Conservation (phyloP, 345 rosid genomes). For the Acer yangbiense region DNA sequence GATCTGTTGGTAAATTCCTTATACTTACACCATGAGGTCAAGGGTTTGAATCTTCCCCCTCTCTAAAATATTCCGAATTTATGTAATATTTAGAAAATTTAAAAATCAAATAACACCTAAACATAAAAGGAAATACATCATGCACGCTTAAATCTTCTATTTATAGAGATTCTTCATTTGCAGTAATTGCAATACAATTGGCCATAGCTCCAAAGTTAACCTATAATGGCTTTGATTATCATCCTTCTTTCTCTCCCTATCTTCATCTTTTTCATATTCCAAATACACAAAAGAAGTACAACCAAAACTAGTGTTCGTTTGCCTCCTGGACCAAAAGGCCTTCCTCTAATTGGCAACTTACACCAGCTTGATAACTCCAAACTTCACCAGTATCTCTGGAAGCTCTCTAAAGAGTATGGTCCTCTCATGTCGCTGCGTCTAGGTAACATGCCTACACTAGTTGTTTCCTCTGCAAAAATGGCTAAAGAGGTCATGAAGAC, state of each 20-base stretch:
- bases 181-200: no score
- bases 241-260: conserved; percentile 12
- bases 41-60: no score
- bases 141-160: no score
- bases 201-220: no score
- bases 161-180: no score
- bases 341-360: conserved; percentile 55
- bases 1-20: no score
- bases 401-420: conserved; percentile 51
- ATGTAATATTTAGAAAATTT: no score
- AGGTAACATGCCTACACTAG: conserved; percentile 33
- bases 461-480: conserved; percentile 47
- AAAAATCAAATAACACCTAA: no score
- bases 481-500: conserved; percentile 43
- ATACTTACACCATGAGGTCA: no score
- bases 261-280: conserved; percentile 8
- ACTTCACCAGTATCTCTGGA: conserved; percentile 33
- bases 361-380: conserved; percentile 32
- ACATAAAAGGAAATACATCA: no score
- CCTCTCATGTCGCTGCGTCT: conserved; percentile 47
- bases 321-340: conserved; percentile 52
- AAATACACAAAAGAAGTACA: not conserved
- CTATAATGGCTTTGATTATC: not conserved
- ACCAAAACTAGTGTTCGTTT: not conserved
- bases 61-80: no score